Evolutionary conservation across 2,329 filamentous ascomycete species (phyloP).

Genomic region (Trichoderma citrinoviride): DNA sequence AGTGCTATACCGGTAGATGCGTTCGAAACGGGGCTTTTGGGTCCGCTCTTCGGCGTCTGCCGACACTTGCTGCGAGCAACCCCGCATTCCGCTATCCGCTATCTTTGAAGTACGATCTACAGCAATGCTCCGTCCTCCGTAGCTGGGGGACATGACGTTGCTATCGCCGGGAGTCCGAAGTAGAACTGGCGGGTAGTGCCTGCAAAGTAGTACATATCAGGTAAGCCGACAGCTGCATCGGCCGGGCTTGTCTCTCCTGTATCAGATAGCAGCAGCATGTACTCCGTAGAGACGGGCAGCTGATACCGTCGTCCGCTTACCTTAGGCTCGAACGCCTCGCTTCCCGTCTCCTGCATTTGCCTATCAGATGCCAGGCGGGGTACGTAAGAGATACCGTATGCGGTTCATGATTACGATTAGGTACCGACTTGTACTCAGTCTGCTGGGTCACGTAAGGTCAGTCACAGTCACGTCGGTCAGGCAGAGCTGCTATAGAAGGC

Average conservation of each 20-base stretch:
- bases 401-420: conserved; percentile 7
- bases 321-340: background rate
- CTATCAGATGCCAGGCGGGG: conserved; percentile 12
- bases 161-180: no score
- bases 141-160: background rate
- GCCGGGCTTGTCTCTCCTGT: no score
- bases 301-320: background rate
- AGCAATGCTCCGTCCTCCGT: conserved; percentile 6
- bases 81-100: conserved; percentile 17
- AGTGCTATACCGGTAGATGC: background rate
- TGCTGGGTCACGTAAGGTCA: no score
- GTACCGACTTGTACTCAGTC: background rate
- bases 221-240: no score
- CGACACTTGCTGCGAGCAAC: conserved; percentile 8
- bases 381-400: conserved; percentile 2
- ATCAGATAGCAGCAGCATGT: background rate
- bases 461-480: no score
- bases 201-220: no score
- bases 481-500: conserved; percentile 1
- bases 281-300: background rate
- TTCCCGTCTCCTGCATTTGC: background rate
- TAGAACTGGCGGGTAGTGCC: no score
- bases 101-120: conserved; percentile 3
- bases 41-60: conserved; percentile 22
- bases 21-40: conserved; percentile 8